Conservation (phyloP, 768 basidiomycete species). For the Amylocystis lapponica region DNA sequence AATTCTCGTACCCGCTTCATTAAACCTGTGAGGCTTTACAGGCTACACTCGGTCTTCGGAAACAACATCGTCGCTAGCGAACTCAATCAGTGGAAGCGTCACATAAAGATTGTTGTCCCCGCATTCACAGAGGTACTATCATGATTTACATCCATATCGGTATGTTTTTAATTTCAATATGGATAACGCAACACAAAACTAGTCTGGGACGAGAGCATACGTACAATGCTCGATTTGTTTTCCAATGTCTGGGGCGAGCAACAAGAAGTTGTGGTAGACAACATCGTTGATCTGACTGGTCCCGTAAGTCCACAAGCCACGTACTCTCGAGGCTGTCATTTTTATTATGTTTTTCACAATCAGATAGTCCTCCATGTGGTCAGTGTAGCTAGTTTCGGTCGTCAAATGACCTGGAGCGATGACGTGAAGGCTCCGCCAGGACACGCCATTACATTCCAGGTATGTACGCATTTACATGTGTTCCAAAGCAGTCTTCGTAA, state of each 20-base stretch:
- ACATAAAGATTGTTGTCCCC: conserved; percentile 53
- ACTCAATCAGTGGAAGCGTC: conserved; percentile 58
- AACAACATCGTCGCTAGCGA: conserved; percentile 58
- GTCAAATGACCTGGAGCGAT: conserved; percentile 37
- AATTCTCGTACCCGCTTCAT: conserved; percentile 45
- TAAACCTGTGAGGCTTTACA: conserved; percentile 46
- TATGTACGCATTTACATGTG: background rate
- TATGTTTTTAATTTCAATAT: too few species aligned
- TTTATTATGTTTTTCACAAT: background rate
- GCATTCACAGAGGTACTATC: conserved; percentile 50
- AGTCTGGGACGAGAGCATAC: conserved; percentile 31
- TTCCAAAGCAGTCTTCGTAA: background rate
- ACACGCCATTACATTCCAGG: conserved; percentile 18
- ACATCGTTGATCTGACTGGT: conserved; percentile 44
- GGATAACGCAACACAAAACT: conserved; percentile 29
- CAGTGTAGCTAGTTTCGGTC: conserved; percentile 50
- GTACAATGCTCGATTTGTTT: conserved; percentile 23
- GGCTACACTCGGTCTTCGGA: conserved; percentile 44
- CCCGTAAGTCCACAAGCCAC: conserved; percentile 30
- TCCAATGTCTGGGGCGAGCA: conserved; percentile 40
- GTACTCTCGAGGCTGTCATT: too few species aligned
- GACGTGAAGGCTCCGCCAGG: conserved; percentile 9
- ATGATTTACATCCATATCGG: background rate
- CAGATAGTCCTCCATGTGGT: conserved; percentile 55
- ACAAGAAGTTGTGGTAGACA: conserved; percentile 35